Percentiles rank a stretch among this genome's conserved stretches.
These are phyloP conservation scores for Pinguiococcus pyrenoidosus DNA, from an alignment of 108 stramenopile species.

Conservation along the genomic window DNA sequence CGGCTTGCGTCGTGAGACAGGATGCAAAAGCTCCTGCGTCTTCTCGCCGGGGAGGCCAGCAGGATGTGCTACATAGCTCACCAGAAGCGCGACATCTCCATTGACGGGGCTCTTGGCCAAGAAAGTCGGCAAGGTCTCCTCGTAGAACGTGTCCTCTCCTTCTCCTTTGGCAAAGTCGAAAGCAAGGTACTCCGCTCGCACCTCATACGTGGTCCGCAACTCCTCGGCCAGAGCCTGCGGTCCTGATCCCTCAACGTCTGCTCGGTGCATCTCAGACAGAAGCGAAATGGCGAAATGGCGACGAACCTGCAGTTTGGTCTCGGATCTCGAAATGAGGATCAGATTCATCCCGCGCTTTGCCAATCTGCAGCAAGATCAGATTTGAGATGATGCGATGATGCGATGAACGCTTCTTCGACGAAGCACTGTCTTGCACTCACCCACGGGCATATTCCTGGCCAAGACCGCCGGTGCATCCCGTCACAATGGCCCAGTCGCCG, in stretches of 20 bases:
- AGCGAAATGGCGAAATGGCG: too few relatives aligned
- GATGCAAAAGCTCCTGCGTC: too few relatives aligned
- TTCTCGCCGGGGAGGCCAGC: too few relatives aligned
- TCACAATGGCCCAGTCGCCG: neutral
- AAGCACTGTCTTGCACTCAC: too few relatives aligned
- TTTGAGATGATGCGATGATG: too few relatives aligned
- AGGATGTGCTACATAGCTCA: too few relatives aligned
- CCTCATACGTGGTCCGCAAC: neutral
- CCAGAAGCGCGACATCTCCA: too few relatives aligned
- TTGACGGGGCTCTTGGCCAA: too few relatives aligned
- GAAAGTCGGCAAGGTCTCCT: neutral
- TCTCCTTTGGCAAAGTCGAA: neutral
- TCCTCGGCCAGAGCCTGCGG: neutral
- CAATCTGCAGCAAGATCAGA: too few relatives aligned
- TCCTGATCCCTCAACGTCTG: neutral
- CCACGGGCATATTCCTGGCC: neutral
- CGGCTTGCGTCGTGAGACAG: too few relatives aligned
- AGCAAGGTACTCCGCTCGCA: neutral
- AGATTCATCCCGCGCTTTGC: neutral
- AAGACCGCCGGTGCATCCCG: neutral
- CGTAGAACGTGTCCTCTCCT: neutral
- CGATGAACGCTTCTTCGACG: too few relatives aligned
- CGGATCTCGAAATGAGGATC: neutral
- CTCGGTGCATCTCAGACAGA: neutral
- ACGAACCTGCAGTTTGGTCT: neutral